Evolutionary conservation across 441 rosid species (phyloP), one percentile per base, ranked within the genome.

Genomic region (Pelargonium cotyledonis): DNA sequence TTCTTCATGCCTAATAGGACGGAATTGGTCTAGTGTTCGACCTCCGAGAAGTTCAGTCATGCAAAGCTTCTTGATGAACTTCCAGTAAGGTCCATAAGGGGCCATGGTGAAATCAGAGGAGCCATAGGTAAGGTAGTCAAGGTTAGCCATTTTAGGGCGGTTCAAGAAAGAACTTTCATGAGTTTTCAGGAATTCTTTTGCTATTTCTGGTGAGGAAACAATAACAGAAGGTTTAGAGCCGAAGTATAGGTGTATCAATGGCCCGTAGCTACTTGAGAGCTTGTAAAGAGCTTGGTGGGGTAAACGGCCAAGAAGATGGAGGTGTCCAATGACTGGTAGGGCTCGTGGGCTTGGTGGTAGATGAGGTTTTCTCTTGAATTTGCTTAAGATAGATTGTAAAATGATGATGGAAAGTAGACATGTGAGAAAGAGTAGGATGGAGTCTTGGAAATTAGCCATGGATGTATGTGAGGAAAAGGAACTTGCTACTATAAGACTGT

Each of bases 241-340:
- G 15, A 87, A 80, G 75, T 46, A 73, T 58, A 85, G 19, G 46
- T 79, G 85, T 67, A 87, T 77, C 38, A 87, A 67, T 41, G 88
- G 83, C 31, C 92, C 89, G 14, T 82, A 76, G 43, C 67, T 65
- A 71, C 49, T 65, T 31, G 89, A 81, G 65, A 87, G 83, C 74
- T 80, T 87, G 80, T 82, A 83, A 51, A 85, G 75, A 63, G 85
- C 82, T 66, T 84, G 89, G 76, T 85, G 92, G 41, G 86, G 87
- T 49, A 84, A 63, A 4, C 86, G 83, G 21, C 75, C 75, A 0
- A 85, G 72, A 60, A 85, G 89, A 72, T 85, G 92, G 47, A 87
- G 80, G 70, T 85, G 92, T 31, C 92, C 87, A 8, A 87, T 76
- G 79, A 87, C 72, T 31, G 88, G 89, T 10, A 87, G 66, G 16